phyloP scores from a whole-genome alignment of 306 rosid genomes.

The Quercus mongolica region DNA sequence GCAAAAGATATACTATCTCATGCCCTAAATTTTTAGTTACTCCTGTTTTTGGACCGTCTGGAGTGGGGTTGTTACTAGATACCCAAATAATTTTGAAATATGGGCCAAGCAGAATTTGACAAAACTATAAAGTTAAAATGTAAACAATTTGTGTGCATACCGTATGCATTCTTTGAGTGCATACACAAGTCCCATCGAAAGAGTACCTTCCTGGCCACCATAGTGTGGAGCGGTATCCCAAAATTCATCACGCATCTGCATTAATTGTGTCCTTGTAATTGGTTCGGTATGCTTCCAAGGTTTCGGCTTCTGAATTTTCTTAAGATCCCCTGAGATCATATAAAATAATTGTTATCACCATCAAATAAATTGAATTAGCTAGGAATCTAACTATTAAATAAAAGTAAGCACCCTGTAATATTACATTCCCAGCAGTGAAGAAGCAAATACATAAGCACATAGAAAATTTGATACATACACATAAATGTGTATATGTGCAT shows the following conservation, averaged over 20 bases:
- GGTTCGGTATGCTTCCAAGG: conserved; percentile 27
- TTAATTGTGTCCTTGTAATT: conserved; percentile 16
- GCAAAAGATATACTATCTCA: neutral
- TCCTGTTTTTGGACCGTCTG: neutral
- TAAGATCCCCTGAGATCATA: neutral
- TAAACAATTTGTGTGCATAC: neutral
- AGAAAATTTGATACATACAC: neutral
- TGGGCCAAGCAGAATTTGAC: neutral
- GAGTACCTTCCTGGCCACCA: conserved; percentile 21
- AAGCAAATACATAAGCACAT: neutral
- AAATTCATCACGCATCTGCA: conserved; percentile 27
- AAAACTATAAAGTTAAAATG: neutral
- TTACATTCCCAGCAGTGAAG: neutral
- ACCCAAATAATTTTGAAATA: neutral
- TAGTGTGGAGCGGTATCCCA: conserved; percentile 32
- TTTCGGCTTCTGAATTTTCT: conserved; percentile 18
- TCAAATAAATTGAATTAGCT: neutral
- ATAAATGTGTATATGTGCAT: too few species aligned
- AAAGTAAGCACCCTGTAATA: neutral
- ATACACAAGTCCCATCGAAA: neutral
- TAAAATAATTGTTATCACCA: neutral
- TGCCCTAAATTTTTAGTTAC: neutral
- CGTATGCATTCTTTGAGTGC: neutral
- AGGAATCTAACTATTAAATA: neutral
- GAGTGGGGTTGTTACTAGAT: neutral